These are phyloP conservation scores for Pseudofabraea citricarpa DNA, from an alignment of 2,329 filamentous ascomycete species.

Conservation along the genomic window DNA sequence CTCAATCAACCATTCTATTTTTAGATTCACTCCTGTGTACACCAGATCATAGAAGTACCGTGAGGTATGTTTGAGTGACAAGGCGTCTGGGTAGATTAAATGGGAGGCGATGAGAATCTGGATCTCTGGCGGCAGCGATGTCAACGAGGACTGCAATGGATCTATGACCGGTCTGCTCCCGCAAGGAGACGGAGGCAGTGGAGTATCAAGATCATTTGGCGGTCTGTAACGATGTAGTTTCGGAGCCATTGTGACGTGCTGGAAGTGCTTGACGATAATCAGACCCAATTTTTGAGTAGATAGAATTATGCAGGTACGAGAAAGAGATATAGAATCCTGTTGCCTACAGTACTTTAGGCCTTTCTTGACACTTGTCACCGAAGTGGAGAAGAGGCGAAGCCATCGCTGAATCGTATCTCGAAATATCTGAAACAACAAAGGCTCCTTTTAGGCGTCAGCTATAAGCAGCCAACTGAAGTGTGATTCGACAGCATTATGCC, in stretches of 20 bases:
- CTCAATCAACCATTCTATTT: constrained; percentile 65
- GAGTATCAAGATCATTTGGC: background rate
- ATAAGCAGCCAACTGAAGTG: too few species aligned
- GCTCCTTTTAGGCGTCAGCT: too few species aligned
- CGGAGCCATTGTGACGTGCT: background rate
- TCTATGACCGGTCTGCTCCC: background rate
- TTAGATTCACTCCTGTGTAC: constrained; percentile 59
- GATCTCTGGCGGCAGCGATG: constrained; percentile 58
- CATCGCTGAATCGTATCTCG: background rate
- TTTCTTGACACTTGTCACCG: background rate
- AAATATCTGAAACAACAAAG: background rate
- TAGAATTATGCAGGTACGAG: background rate
- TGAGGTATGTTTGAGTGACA: constrained; percentile 64
- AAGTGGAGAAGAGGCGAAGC: background rate
- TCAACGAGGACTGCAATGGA: background rate
- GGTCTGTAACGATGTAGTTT: background rate
- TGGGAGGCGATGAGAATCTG: constrained; percentile 56
- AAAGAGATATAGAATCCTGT: background rate
- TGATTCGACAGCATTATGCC: too few species aligned
- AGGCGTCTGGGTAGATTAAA: constrained; percentile 65
- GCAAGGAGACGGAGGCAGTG: background rate
- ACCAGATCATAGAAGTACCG: constrained; percentile 60
- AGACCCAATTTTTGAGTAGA: background rate
- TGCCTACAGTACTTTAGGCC: background rate
- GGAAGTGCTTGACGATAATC: background rate